A percentile compares a stretch with the other conserved stretches of the same genome.
These are phyloP conservation scores for Syncephalastrum sp. DNA, from an alignment of 371 early-diverging fungal species.

Conservation along the genomic window DNA sequence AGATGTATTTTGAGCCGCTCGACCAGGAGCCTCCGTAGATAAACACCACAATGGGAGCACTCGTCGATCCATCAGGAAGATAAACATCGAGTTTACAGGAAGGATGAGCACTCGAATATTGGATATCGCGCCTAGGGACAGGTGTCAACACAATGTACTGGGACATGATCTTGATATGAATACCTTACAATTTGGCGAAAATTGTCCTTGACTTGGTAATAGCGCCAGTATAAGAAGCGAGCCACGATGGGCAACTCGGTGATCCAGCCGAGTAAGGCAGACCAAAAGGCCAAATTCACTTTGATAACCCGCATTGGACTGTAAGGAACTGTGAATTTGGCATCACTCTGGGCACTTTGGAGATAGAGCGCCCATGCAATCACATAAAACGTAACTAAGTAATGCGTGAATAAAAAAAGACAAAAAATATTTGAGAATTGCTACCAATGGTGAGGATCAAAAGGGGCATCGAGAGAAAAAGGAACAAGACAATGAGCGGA, in stretches of 20 bases:
- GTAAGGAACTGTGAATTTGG: slow-evolving; percentile 40
- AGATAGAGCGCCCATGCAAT: slow-evolving; percentile 54
- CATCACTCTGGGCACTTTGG: slow-evolving; percentile 33
- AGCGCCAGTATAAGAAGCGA: slow-evolving; percentile 44
- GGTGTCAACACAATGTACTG: neutral
- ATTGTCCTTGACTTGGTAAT: slow-evolving; percentile 27
- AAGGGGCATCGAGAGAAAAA: slow-evolving; percentile 37
- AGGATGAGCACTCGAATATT: slow-evolving; percentile 22
- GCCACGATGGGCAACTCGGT: slow-evolving; percentile 33
- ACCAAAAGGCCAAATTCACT: slow-evolving; percentile 30
- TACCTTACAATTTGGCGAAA: slow-evolving; percentile 47
- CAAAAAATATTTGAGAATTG: neutral
- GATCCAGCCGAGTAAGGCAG: slow-evolving; percentile 27
- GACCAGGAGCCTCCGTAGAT: slow-evolving; percentile 78
- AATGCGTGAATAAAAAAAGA: neutral
- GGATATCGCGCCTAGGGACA: slow-evolving; percentile 29
- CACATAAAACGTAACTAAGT: slow-evolving; percentile 44
- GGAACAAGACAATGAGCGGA: slow-evolving; percentile 30
- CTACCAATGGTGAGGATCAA: slow-evolving; percentile 33
- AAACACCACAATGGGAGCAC: slow-evolving; percentile 66
- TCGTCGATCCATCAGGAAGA: slow-evolving; percentile 19
- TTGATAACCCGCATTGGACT: slow-evolving; percentile 43
- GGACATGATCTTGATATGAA: neutral
- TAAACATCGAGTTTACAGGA: slow-evolving; percentile 38
- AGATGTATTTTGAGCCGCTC: slow-evolving; percentile 58